Conservation (phyloP, 2,329 filamentous ascomycete species). For the Pyricularia sp. region DNA sequence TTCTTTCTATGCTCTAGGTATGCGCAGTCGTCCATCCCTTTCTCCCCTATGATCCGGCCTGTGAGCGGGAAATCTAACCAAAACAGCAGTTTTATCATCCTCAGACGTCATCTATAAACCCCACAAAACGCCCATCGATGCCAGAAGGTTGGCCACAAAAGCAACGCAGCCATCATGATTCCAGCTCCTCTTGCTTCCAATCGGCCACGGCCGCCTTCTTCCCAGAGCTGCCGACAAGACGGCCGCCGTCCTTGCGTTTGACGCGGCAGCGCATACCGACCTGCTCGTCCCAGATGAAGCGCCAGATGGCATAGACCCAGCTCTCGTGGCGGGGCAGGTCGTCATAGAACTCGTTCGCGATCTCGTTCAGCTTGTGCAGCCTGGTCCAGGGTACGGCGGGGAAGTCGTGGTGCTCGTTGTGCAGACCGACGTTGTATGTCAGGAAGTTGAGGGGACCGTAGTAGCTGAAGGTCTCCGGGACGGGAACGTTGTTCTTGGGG, state of each 20-base stretch:
- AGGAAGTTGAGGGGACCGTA: slow-evolving; percentile 87
- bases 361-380: slow-evolving; percentile 64
- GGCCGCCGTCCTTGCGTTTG: slow-evolving; percentile 74
- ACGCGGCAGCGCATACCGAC: slow-evolving; percentile 89
- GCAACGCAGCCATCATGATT: slow-evolving; percentile 36
- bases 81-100: not conserved
- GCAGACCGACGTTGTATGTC: slow-evolving; percentile 94
- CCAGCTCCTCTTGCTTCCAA: slow-evolving; percentile 63
- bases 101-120: not conserved
- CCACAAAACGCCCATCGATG: not conserved
- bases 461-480: slow-evolving; percentile 95
- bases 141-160: not conserved
- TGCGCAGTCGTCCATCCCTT: not conserved
- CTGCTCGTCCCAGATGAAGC: slow-evolving; percentile 83
- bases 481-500: slow-evolving; percentile 50
- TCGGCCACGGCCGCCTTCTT: slow-evolving; percentile 31
- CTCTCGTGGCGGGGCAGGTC: slow-evolving; percentile 78
- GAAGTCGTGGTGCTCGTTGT: slow-evolving; percentile 99
- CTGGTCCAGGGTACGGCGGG: slow-evolving; percentile 93
- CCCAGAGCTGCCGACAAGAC: slow-evolving; percentile 40
- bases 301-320: slow-evolving; percentile 91
- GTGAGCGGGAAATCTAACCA: not conserved
- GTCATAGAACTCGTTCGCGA: slow-evolving; percentile 87
- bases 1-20: not conserved
- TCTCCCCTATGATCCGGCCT: not conserved